Percentiles rank a stretch among this genome's conserved stretches.
Evolutionary conservation across 2,329 filamentous ascomycete genomes (phyloP).

Genomic region (Cordyceps javanica): DNA sequence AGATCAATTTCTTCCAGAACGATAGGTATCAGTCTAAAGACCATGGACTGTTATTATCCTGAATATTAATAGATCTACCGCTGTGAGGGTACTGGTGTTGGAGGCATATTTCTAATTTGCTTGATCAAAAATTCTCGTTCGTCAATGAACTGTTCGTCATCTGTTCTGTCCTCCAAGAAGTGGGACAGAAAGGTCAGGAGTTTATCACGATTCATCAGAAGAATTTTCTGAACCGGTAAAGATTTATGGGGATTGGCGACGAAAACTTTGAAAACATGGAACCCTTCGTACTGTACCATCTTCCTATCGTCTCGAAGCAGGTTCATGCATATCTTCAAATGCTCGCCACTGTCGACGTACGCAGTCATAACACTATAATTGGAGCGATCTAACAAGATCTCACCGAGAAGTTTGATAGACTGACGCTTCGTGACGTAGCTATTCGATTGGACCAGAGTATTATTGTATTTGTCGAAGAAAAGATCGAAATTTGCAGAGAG

Average conservation of each 20-base stretch:
- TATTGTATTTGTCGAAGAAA: slow-evolving; percentile 91
- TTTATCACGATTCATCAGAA: slow-evolving; percentile 93
- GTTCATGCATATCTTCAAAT: slow-evolving; percentile 98
- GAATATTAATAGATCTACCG: slow-evolving; percentile 23
- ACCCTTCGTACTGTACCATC: slow-evolving; percentile 99
- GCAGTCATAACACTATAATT: slow-evolving; percentile 98
- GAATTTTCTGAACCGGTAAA: slow-evolving; percentile 87
- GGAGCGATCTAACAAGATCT: slow-evolving; percentile 87
- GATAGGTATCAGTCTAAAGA: neutral
- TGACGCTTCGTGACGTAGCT: slow-evolving; percentile 98
- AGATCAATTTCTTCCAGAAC: neutral
- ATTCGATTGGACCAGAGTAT: slow-evolving; percentile 78
- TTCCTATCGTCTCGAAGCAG: slow-evolving; percentile 89
- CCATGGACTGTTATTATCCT: neutral
- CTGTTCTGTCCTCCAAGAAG: slow-evolving; percentile 89
- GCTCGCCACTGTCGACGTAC: slow-evolving; percentile 91
- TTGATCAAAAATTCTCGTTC: slow-evolving; percentile 96
- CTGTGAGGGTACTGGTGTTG: slow-evolving; percentile 48
- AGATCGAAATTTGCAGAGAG: slow-evolving; percentile 83
- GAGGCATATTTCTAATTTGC: slow-evolving; percentile 71
- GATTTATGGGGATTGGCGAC: slow-evolving; percentile 98
- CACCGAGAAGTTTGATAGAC: slow-evolving; percentile 93
- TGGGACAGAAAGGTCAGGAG: slow-evolving; percentile 82
- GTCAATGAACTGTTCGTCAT: slow-evolving; percentile 97
- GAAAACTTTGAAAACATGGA: slow-evolving; percentile 99